Percentiles rank a stretch among this genome's conserved stretches.
Conservation (phyloP, 2,329 filamentous ascomycete genomes). For the Aureobasidium pullulans region DNA sequence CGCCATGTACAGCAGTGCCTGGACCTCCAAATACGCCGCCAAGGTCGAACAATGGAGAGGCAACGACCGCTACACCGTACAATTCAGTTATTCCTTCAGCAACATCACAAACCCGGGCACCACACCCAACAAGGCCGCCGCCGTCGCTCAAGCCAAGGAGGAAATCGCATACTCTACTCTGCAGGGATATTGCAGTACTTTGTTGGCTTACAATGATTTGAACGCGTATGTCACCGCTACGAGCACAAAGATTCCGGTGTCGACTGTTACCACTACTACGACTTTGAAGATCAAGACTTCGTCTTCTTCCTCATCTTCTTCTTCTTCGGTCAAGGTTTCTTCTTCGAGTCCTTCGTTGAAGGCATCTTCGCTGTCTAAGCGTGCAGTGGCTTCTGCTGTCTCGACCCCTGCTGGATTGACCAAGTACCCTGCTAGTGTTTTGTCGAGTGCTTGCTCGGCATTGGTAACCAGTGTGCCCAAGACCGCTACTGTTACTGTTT, state of each 20-base stretch:
- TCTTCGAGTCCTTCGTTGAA: neutral
- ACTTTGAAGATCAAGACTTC: neutral
- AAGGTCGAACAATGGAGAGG: conserved; percentile 15
- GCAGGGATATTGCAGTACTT: neutral
- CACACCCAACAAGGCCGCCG: conserved; percentile 9
- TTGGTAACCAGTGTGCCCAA: conserved; percentile 4
- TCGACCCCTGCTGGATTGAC: conserved; percentile 14
- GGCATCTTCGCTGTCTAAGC: neutral
- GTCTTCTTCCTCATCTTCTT: neutral
- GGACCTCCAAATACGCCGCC: conserved; percentile 18
- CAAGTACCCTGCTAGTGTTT: conserved; percentile 14
- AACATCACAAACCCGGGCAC: conserved; percentile 1
- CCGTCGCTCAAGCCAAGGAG: conserved; percentile 16
- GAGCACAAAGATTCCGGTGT: neutral
- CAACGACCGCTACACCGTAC: conserved; percentile 14
- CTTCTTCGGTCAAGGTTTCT: neutral
- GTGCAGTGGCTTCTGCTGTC: neutral
- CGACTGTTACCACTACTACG: neutral
- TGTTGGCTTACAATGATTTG: neutral
- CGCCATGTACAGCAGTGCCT: conserved; percentile 16
- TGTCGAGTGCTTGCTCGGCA: conserved; percentile 16
- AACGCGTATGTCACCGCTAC: neutral
- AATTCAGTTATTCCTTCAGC: conserved; percentile 12
- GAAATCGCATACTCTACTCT: conserved; percentile 5
- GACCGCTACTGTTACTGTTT: conserved; percentile 7